Evolutionary conservation across 2,329 filamentous ascomycete species (phyloP), one percentile per base, ranked within the genome.

Genomic region (Hymenoscyphus occultus): DNA sequence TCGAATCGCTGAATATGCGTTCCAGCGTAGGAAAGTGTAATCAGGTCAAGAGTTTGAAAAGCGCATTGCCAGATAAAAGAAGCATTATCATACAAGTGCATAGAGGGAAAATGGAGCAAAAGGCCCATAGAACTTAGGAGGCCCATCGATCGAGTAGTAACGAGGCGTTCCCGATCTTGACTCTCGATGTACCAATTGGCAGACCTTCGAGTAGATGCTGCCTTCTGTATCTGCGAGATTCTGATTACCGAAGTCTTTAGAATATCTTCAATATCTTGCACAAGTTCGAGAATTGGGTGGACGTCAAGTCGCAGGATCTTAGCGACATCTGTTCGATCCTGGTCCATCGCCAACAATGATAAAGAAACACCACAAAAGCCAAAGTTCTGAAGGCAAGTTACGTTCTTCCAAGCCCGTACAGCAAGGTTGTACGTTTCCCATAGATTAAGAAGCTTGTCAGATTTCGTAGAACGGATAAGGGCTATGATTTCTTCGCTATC

Each of bases 1-100:
- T 69, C 65, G 14, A 67, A 69, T 40, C 56, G 42, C 42, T 61
- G 13, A 22, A 62, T 59, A 64, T 69, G 66, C 28, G 67, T 60
- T 7, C 67, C 66, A 22, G 59, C 64, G n/a, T 69, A 69, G 7
- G 63, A 68, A 7, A 66, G 16, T 2, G 68, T 48, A 12, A 39
- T 64, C 5, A 69, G 58, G 28, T 69, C 59, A 14, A 69, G 48
- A 39, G 59, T 42, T 32, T 68, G 58, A 32, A 40, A 31, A 19
- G 63, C 60, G 57, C 59, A 28, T 13, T 64, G n/a, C 65, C 65
- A 68, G 31, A 65, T 19, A 48, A 19, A 7, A 7, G 42, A n/a
- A n/a, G 42, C 5, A 19, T 48, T n/a, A n/a, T 48, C 16, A 48
- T 48, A 22, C 22, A 22, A 22, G 22, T 22, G 22, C 22, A 22